Base-by-base conservation (phyloP, 805 yeast species). In the Torulaspora maleeae region DNA sequence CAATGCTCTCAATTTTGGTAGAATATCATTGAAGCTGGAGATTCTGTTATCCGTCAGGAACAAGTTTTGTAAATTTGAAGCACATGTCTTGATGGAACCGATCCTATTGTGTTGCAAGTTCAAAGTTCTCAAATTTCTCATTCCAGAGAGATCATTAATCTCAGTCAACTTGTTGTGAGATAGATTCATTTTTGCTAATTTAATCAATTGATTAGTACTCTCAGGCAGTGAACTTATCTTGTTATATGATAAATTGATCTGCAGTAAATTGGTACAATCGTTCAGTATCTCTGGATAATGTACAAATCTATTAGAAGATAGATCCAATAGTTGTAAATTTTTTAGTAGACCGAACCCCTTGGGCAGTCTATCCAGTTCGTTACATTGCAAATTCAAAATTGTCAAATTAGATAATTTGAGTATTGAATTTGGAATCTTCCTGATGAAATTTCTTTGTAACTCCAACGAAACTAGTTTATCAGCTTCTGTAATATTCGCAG, bases 191-290 rank as follows among this genome's bases (percentile, higher is more conserved):
- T 79, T 81, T 38, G 80, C 81, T 35, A 93, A 70, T 20, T 80
- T 77, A 1, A 66, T 69, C 48, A 91, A 67, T 17, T 75, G 70
- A 12, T 80, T 77, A 27, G 88, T 73, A 2, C 80, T 72, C 10
- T 66, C 71, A 0, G 97, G 95, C 1, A 93, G 53, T 2, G 48
- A 48, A 2, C 74, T 66, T 24, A 93, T 76, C 41, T 78, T 77
- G 63, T 93, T 93, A 65, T 87, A 90, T 0, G 96, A 86, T 35
- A 91, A 59, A 59, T 91, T 95, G 51, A 93, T 71, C 43, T 82
- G 83, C 35, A 71, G 67, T 43, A 91, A 72, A 41, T 75, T 76
- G 0, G 71, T 59, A 49, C 91, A 72, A 19, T 76, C 73, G 52
- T 79, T 78, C 15, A 91, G 69, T 1, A 83, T 76, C 42, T 78